These are phyloP conservation scores for Quercus lobata DNA, from an alignment of 331 rosid species.

Conservation along the genomic window DNA sequence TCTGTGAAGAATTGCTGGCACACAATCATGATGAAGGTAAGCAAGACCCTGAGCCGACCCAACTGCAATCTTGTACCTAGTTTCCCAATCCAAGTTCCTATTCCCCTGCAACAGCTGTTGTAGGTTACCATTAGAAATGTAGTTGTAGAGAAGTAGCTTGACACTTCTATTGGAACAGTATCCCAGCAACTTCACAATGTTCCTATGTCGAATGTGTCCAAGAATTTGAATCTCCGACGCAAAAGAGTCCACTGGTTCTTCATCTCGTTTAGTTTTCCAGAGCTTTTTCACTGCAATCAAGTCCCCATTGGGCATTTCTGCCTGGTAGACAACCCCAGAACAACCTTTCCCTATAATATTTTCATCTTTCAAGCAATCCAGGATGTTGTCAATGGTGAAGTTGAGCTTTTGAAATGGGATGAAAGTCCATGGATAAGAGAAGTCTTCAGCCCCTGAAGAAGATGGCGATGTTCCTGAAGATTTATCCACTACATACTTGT, in stretches of 20 bases:
- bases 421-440: conserved; percentile 96
- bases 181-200: conserved; percentile 83
- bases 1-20: conserved; percentile 84
- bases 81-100: conserved; percentile 86
- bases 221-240: conserved; percentile 94
- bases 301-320: conserved; percentile 79
- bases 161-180: conserved; percentile 82
- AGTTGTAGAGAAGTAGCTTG: conserved; percentile 87
- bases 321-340: conserved; percentile 79
- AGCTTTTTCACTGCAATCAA: conserved; percentile 88
- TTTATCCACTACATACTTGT: conserved; percentile 45
- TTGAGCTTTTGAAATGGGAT: conserved; percentile 87
- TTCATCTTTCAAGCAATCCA: conserved; percentile 82
- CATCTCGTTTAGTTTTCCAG: conserved; percentile 79
- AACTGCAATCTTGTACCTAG: conserved; percentile 84
- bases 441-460: conserved; percentile 67
- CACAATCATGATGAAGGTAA: conserved; percentile 93
- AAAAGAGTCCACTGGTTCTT: conserved; percentile 69
- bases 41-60: conserved; percentile 89
- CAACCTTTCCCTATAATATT: conserved; percentile 89
- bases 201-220: conserved; percentile 85
- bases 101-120: conserved; percentile 72
- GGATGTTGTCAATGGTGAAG: conserved; percentile 66
- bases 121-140: conserved; percentile 80
- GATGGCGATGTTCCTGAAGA: conserved; percentile 30